Percentiles rank a stretch among this genome's conserved stretches.
phyloP scores from a whole-genome alignment of 352 stramenopile species.

The Globisporangium paddicum region DNA sequence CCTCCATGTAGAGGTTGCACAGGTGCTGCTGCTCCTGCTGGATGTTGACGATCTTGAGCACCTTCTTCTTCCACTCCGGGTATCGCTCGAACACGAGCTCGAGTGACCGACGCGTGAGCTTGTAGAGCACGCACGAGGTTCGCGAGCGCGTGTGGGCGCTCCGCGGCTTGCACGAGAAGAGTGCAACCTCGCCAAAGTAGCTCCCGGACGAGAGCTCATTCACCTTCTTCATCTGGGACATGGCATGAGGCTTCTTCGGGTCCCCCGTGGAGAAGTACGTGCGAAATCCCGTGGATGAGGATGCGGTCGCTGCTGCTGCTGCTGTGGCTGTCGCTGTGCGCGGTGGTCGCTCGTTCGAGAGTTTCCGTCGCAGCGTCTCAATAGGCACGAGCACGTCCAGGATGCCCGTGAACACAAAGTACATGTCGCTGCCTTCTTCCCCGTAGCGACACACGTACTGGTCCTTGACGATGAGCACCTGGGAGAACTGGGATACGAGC shows the following conservation, averaged over 20 bases:
- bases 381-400: constrained; percentile 40
- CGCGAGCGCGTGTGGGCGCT: constrained; percentile 38
- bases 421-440: constrained; percentile 55
- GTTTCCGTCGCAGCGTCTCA: constrained; percentile 1
- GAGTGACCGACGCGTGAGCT: constrained; percentile 37
- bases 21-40: constrained; percentile 36
- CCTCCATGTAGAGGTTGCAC: constrained; percentile 51
- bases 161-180: constrained; percentile 47
- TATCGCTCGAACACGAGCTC: constrained; percentile 62
- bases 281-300: neutral
- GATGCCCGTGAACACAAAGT: constrained; percentile 53
- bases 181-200: constrained; percentile 54
- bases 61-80: constrained; percentile 58
- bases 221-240: constrained; percentile 42
- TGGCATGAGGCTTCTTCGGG: constrained; percentile 19
- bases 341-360: neutral
- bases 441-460: constrained; percentile 41
- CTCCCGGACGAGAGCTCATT: constrained; percentile 45
- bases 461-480: constrained; percentile 40
- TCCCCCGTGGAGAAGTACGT: constrained; percentile 12
- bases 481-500: constrained; percentile 48
- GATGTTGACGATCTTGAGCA: constrained; percentile 49
- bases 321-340: neutral
- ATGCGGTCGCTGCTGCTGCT: neutral
- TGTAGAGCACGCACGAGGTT: constrained; percentile 58